These are phyloP conservation scores for Trichophyton benhamiae DNA, from an alignment of 2,329 filamentous ascomycete species.

Conservation along the genomic window DNA sequence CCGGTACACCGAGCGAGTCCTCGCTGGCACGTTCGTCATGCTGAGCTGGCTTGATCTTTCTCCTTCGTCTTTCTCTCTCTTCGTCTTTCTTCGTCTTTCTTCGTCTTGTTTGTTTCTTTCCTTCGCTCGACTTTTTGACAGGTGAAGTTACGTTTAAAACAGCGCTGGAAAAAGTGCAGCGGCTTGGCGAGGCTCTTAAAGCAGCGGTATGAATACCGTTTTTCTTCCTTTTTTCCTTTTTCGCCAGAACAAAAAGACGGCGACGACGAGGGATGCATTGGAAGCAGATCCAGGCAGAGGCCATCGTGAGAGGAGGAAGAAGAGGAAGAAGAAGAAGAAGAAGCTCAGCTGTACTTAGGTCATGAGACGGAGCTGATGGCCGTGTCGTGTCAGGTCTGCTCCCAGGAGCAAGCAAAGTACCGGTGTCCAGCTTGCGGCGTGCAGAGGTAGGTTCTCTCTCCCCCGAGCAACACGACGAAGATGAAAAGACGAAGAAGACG, in stretches of 20 bases:
- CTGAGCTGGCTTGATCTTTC: neutral
- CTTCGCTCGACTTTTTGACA: neutral
- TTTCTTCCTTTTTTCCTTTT: neutral
- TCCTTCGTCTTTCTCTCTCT: neutral
- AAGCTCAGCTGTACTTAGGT: neutral
- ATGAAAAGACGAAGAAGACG: neutral
- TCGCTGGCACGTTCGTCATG: slow-evolving; percentile 17
- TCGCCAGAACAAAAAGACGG: neutral
- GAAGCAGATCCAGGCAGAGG: too few species aligned
- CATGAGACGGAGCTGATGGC: slow-evolving; percentile 6
- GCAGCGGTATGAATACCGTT: neutral
- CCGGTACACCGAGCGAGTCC: slow-evolving; percentile 68
- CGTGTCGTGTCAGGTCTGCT: slow-evolving; percentile 20
- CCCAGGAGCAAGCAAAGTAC: slow-evolving; percentile 20
- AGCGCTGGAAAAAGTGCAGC: neutral
- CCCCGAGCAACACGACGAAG: neutral
- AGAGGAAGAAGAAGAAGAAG: neutral
- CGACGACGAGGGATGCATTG: neutral
- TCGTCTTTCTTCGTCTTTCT: neutral
- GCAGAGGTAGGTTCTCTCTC: slow-evolving; percentile 19
- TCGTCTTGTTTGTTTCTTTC: neutral
- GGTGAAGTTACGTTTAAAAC: neutral
- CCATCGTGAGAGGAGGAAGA: too few species aligned
- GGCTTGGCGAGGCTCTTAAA: neutral
- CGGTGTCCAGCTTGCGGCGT: slow-evolving; percentile 21